A percentile compares a stretch with the other conserved stretches of the same genome.
phyloP scores from a whole-genome alignment of 345 rosid genomes.

The Pistacia vera region DNA sequence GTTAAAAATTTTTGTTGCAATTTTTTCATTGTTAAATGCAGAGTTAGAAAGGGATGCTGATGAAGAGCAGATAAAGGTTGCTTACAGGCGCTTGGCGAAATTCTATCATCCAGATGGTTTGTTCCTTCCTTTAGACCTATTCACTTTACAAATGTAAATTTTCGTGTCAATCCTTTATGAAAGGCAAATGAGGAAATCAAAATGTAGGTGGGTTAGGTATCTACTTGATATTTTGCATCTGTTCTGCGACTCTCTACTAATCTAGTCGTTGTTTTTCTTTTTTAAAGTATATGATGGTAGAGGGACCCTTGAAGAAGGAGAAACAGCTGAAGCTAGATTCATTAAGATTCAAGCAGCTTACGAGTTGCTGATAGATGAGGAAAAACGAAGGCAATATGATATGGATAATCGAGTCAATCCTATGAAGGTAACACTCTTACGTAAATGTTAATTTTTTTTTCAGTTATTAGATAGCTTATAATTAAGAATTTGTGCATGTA shows the following conservation, averaged over 20 bases:
- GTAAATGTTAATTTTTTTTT: not conserved
- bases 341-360: constrained; percentile 99
- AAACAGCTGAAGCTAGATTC: constrained; percentile 93
- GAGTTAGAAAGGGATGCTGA: constrained; percentile 86
- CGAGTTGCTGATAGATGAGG: constrained; percentile 84
- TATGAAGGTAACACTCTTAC: constrained; percentile 61
- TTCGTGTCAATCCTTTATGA: not conserved
- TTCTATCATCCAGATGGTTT: constrained; percentile 97
- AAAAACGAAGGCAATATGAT: constrained; percentile 73
- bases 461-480: not conserved
- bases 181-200: not conserved
- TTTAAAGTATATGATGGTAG: constrained; percentile 83
- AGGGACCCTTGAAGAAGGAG: constrained; percentile 93
- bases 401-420: constrained; percentile 83
- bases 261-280: constrained; percentile 19
- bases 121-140: constrained; percentile 15
- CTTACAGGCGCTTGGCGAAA: constrained; percentile 89
- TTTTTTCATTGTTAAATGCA: constrained; percentile 28
- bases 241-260: constrained; percentile 12
- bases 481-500: not conserved
- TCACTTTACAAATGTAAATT: not conserved
- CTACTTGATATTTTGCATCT: not conserved
- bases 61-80: constrained; percentile 83
- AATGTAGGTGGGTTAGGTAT: not conserved
- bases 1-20: not conserved